Conservation (phyloP, 1,139 yeast species). For the Blastobotrys niveus region DNA sequence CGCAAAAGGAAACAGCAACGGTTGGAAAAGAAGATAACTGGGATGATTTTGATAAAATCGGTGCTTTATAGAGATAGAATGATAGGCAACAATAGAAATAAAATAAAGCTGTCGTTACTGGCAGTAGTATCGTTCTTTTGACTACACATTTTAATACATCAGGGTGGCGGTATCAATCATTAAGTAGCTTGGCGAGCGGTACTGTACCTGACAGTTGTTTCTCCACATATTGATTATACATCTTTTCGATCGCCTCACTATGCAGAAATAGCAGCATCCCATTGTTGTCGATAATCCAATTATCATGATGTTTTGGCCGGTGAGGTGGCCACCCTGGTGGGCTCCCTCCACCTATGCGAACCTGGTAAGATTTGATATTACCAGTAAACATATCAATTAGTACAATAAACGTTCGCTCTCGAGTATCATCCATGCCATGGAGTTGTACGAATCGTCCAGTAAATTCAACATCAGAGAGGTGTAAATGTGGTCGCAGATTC, state of each 20-base stretch:
- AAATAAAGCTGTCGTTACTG: too few species aligned
- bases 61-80: conserved; percentile 19
- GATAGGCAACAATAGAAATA: too few species aligned
- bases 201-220: neutral
- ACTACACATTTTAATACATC: neutral
- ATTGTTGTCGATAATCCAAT: too few species aligned
- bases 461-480: neutral
- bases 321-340: too few species aligned
- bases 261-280: neutral
- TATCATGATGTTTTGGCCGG: too few species aligned
- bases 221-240: neutral
- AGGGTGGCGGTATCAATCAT: neutral
- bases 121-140: neutral
- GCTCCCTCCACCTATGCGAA: too few species aligned
- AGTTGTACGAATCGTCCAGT: conserved; percentile 5
- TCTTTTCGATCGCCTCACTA: too few species aligned
- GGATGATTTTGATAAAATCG: conserved; percentile 41
- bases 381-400: conserved; percentile 1
- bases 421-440: neutral
- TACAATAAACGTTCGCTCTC: neutral
- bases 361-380: neutral
- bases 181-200: neutral
- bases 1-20: conserved; percentile 33
- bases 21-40: conserved; percentile 31
- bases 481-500: neutral